Conservation (phyloP, 2,329 filamentous ascomycete species). For the Cercospora sp. region DNA sequence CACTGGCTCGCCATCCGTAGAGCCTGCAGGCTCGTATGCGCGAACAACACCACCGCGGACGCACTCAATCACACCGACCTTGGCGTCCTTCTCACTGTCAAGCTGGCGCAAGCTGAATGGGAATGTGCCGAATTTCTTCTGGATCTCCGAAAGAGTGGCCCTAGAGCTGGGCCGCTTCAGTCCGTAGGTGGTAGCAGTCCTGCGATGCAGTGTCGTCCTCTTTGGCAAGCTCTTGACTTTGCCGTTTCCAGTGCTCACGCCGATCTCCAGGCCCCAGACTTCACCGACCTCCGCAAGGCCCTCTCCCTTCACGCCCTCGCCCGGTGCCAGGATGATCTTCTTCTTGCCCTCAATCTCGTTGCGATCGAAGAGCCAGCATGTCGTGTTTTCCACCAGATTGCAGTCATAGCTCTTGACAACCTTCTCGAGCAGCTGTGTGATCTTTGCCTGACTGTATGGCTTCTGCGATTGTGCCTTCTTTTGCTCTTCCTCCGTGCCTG, state of each 20-base stretch:
- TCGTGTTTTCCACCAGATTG: constrained; percentile 95
- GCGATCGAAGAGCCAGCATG: constrained; percentile 91
- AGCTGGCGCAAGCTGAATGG: constrained; percentile 97
- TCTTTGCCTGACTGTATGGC: constrained; percentile 79
- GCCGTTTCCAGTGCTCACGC: constrained; percentile 83
- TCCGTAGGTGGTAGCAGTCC: constrained; percentile 86
- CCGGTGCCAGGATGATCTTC: constrained; percentile 91
- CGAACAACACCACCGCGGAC: constrained; percentile 89
- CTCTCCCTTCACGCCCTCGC: constrained; percentile 86
- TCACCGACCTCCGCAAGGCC: constrained; percentile 85
- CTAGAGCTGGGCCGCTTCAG: constrained; percentile 93
- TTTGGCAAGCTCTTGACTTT: constrained; percentile 93
- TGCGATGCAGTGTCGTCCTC: constrained; percentile 86
- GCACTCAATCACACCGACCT: constrained; percentile 96
- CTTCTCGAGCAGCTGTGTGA: constrained; percentile 85
- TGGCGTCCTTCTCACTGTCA: constrained; percentile 90
- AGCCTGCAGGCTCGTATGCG: constrained; percentile 93
- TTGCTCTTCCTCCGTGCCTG: constrained; percentile 91
- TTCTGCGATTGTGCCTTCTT: constrained; percentile 79
- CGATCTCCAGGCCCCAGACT: constrained; percentile 97
- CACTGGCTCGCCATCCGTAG: constrained; percentile 84
- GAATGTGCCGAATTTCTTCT: constrained; percentile 97
- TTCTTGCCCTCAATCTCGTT: constrained; percentile 98
- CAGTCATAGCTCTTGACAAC: constrained; percentile 86
- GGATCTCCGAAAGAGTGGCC: constrained; percentile 87